These are phyloP conservation scores for Diphasiastrum complanatum DNA, from an alignment of 83 land plant genomes.

Conservation along the genomic window DNA sequence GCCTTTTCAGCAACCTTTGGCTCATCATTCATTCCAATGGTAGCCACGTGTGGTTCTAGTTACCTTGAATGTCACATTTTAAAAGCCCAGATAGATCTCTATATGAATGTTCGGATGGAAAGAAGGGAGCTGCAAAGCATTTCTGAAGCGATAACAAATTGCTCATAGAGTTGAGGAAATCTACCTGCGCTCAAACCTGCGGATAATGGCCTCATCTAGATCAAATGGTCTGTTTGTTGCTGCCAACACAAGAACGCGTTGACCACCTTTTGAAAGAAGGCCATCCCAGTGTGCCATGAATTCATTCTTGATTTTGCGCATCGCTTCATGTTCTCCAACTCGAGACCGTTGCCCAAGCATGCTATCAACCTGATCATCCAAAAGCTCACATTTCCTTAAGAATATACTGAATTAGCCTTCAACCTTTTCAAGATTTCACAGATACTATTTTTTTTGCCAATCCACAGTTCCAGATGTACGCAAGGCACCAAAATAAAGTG, in stretches of 20 bases:
- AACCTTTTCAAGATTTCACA: neutral
- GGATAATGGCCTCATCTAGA: conserved; percentile 79
- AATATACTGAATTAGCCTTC: neutral
- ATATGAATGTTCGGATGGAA: neutral
- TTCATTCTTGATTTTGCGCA: conserved; percentile 87
- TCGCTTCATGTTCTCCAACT: conserved; percentile 81
- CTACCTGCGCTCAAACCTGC: conserved; percentile 70
- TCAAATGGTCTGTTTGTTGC: conserved; percentile 90
- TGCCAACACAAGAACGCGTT: conserved; percentile 78
- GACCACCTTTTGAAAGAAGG: conserved; percentile 55
- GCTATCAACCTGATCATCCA: conserved; percentile 51
- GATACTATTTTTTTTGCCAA: neutral
- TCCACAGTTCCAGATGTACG: neutral
- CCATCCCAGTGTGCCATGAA: conserved; percentile 95
- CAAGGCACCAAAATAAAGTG: conserved; percentile 7
- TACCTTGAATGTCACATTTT: too few relatives aligned
- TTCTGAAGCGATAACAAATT: neutral
- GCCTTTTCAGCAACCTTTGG: neutral
- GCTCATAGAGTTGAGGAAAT: neutral
- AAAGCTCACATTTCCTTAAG: neutral
- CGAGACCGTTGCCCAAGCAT: conserved; percentile 79
- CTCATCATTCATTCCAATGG: neutral
- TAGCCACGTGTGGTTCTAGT: too few relatives aligned
- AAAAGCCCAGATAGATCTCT: too few relatives aligned
- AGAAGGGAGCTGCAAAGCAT: neutral